These are phyloP conservation scores for Alternaria panax DNA, from an alignment of 2,329 filamentous ascomycete species.

Conservation along the genomic window DNA sequence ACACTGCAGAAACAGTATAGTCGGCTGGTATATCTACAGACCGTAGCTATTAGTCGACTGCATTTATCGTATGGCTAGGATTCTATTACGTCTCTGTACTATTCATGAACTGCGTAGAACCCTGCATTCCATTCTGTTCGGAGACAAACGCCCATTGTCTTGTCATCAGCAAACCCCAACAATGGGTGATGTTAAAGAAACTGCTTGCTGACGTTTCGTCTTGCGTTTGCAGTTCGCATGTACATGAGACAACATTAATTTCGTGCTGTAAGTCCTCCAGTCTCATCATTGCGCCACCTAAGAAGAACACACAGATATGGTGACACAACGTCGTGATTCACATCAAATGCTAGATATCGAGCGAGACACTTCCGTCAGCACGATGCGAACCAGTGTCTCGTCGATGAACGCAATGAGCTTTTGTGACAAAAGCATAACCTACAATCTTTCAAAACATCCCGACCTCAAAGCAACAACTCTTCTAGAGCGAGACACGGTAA, in stretches of 20 bases:
- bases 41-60: neutral
- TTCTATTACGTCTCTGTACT: neutral
- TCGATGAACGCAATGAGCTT: neutral
- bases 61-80: neutral
- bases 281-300: neutral
- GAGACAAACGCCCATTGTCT: neutral
- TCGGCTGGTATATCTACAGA: neutral
- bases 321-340: neutral
- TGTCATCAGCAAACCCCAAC: constrained; percentile 5
- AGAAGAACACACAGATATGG: neutral
- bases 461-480: neutral
- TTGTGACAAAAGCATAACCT: neutral
- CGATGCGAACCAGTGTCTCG: neutral
- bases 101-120: neutral
- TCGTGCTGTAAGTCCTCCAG: neutral
- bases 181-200: neutral
- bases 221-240: neutral
- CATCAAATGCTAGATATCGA: neutral
- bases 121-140: neutral
- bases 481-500: neutral
- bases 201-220: neutral
- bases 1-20: neutral
- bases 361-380: neutral
- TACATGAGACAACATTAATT: neutral
- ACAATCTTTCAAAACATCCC: neutral